phyloP scores from a whole-genome alignment of 352 stramenopile species.

The Thalassiosira exigua region DNA sequence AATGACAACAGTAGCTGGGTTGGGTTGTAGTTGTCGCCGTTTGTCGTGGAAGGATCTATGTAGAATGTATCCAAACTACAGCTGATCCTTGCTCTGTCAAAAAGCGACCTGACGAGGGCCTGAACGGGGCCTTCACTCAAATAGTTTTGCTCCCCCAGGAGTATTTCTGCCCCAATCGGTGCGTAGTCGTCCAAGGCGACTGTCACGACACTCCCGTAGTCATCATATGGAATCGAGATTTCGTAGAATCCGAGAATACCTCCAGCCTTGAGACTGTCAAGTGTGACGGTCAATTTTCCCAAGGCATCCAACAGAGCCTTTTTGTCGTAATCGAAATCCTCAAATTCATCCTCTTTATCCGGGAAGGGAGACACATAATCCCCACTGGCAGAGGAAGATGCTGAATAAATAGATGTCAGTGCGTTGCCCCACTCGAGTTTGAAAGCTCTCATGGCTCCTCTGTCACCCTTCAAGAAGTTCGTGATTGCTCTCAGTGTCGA shows the following conservation, averaged over 20 bases:
- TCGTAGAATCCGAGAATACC: constrained; percentile 61
- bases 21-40: constrained; percentile 67
- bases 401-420: constrained; percentile 47
- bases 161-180: constrained; percentile 57
- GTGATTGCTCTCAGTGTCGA: constrained; percentile 55
- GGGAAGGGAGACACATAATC: constrained; percentile 66
- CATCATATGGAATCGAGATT: constrained; percentile 71
- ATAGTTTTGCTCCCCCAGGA: constrained; percentile 57
- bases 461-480: constrained; percentile 41
- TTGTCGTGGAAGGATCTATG: constrained; percentile 71
- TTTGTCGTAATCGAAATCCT: constrained; percentile 69
- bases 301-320: constrained; percentile 56
- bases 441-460: constrained; percentile 37
- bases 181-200: constrained; percentile 69
- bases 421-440: constrained; percentile 55
- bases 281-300: constrained; percentile 38
- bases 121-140: constrained; percentile 51
- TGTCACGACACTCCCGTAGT: constrained; percentile 72
- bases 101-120: constrained; percentile 48
- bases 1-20: constrained; percentile 61
- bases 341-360: constrained; percentile 46
- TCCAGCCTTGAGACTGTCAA: constrained; percentile 49
- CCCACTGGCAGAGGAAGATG: constrained; percentile 34
- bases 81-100: constrained; percentile 52
- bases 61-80: constrained; percentile 66